A percentile compares a stretch with the other conserved stretches of the same genome.
These are phyloP conservation scores for Ogataea trehalophila DNA, from an alignment of 805 yeast genomes.

Conservation along the genomic window DNA sequence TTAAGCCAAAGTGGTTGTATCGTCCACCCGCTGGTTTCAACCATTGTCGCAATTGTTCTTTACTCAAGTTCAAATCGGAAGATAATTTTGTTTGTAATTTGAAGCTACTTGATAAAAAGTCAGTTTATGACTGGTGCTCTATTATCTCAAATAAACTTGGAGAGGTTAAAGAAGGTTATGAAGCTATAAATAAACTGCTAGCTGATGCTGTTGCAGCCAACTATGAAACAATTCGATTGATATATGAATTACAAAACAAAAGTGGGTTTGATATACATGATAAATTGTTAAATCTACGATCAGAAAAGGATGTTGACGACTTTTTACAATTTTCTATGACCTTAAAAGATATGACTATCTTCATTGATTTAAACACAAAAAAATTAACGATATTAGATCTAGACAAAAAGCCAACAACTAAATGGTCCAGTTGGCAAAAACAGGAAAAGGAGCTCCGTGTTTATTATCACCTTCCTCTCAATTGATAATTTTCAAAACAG, in stretches of 20 bases:
- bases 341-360: conserved; percentile 47
- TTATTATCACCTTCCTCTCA: conserved; percentile 2
- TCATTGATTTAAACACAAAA: conserved; percentile 33
- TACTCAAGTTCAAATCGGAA: conserved; percentile 29
- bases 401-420: conserved; percentile 41
- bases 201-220: conserved; percentile 4
- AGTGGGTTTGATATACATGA: conserved; percentile 28
- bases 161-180: neutral
- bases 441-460: conserved; percentile 19
- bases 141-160: conserved; percentile 3
- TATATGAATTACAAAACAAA: conserved; percentile 32
- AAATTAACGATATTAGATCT: conserved; percentile 38
- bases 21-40: conserved; percentile 25
- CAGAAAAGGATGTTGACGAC: conserved; percentile 37
- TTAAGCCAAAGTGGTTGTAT: conserved; percentile 52
- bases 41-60: conserved; percentile 44
- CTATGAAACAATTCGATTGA: conserved; percentile 9
- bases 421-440: conserved; percentile 40
- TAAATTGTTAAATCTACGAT: conserved; percentile 24
- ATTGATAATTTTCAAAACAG: conserved; percentile 6
- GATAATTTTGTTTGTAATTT: conserved; percentile 36
- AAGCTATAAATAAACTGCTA: neutral
- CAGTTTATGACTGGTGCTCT: conserved; percentile 33
- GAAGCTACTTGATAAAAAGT: conserved; percentile 30
- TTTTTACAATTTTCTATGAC: conserved; percentile 44